Evolutionary conservation across 768 basidiomycete species (phyloP).

Genomic region (Termitomyces sp.): DNA sequence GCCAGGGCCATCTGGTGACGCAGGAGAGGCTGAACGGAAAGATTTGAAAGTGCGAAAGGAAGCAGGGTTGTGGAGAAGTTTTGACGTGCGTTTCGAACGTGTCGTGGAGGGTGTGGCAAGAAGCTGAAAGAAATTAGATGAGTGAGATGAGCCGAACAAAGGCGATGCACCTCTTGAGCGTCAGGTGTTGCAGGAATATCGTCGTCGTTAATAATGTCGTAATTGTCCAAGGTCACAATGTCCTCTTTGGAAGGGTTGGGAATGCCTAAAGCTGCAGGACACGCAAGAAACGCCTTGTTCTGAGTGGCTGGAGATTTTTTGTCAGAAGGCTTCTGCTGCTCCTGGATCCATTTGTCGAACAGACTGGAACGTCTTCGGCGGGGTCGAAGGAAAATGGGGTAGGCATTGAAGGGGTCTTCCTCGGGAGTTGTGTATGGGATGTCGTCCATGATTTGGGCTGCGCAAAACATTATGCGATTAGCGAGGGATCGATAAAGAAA

Average conservation of each 20-base stretch:
- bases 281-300: conserved; percentile 36
- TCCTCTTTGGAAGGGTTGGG: conserved; percentile 22
- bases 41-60: conserved; percentile 40
- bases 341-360: conserved; percentile 51
- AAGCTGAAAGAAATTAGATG: conserved; percentile 19
- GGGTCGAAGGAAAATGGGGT: conserved; percentile 28
- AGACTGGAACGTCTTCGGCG: conserved; percentile 44
- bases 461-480: neutral
- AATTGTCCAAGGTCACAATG: conserved; percentile 35
- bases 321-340: conserved; percentile 33
- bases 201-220: conserved; percentile 48
- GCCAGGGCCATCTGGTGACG: conserved; percentile 25
- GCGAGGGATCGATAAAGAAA: conserved; percentile 2
- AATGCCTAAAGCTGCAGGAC: conserved; percentile 28
- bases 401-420: conserved; percentile 47
- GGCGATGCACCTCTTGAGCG: conserved; percentile 12
- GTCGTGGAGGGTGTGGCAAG: conserved; percentile 30
- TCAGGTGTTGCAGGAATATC: conserved; percentile 37
- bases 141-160: neutral
- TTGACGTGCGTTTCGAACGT: conserved; percentile 30
- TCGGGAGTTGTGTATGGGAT: conserved; percentile 46
- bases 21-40: conserved; percentile 41
- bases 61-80: conserved; percentile 29
- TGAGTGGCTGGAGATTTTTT: conserved; percentile 17
- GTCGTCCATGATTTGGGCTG: conserved; percentile 29